Evolutionary conservation across 2,329 filamentous ascomycete genomes (phyloP).

Genomic region (Chrysoporthe deuterocubensis): DNA sequence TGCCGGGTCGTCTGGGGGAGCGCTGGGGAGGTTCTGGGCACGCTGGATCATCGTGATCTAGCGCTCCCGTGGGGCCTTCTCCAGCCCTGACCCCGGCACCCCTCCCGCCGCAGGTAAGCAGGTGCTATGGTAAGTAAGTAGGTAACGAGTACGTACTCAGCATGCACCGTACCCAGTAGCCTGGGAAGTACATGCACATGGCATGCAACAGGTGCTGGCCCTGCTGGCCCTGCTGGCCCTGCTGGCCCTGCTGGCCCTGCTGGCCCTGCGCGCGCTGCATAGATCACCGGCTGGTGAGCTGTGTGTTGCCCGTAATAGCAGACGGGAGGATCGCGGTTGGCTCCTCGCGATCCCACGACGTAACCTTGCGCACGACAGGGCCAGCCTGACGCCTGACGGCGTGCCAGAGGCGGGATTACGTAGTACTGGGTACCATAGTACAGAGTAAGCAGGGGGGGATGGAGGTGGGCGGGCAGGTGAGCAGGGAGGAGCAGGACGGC

Average conservation of each 20-base stretch:
- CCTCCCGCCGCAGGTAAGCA: conserved; percentile 7
- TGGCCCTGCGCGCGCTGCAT: not conserved
- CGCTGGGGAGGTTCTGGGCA: too few species aligned
- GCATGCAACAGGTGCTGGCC: too few species aligned
- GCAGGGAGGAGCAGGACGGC: not conserved
- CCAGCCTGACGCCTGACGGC: not conserved
- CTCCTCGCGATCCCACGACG: conserved; percentile 12
- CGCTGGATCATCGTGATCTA: conserved; percentile 1
- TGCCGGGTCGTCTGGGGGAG: too few species aligned
- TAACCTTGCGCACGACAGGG: not conserved
- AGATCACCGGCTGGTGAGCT: not conserved
- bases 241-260: not conserved
- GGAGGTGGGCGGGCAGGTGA: not conserved
- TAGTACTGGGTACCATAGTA: not conserved
- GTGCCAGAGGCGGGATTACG: not conserved
- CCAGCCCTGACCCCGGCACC: conserved; percentile 18
- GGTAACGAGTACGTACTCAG: too few species aligned
- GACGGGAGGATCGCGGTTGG: conserved; percentile 25
- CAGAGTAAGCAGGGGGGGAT: not conserved
- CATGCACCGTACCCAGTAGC: too few species aligned
- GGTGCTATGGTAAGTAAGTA: too few species aligned
- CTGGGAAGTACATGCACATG: too few species aligned
- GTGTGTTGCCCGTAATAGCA: conserved; percentile 17
- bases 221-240: too few species aligned
- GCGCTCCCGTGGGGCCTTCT: conserved; percentile 11